These are phyloP conservation scores for Hortiboletus campestris DNA, from an alignment of 768 basidiomycete genomes.

Conservation along the genomic window DNA sequence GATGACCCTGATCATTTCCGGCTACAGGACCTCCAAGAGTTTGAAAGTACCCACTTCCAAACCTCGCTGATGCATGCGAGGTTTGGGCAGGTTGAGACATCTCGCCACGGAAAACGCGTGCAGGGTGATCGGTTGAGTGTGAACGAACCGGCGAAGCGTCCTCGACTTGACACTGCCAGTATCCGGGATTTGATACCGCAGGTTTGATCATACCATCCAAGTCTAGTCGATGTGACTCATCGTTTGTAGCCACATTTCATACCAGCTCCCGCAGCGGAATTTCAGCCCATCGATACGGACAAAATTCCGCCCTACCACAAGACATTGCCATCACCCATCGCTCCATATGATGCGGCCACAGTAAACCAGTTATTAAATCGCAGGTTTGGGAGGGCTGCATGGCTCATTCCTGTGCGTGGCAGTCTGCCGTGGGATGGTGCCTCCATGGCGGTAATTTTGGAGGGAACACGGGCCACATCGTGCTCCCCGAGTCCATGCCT, in stretches of 20 bases:
- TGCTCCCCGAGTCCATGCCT: slow-evolving; percentile 20
- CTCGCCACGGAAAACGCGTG: slow-evolving; percentile 10
- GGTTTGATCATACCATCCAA: slow-evolving; percentile 33
- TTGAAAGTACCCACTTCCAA: slow-evolving; percentile 36
- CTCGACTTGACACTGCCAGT: slow-evolving; percentile 34
- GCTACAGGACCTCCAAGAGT: slow-evolving; percentile 44
- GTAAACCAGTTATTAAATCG: slow-evolving; percentile 25
- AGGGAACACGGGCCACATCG: slow-evolving; percentile 19
- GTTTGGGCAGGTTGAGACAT: not conserved
- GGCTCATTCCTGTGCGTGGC: slow-evolving; percentile 61
- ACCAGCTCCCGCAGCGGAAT: slow-evolving; percentile 13
- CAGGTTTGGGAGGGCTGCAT: slow-evolving; percentile 44
- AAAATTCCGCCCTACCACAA: slow-evolving; percentile 35
- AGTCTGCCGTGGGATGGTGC: slow-evolving; percentile 46
- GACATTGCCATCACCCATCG: slow-evolving; percentile 36
- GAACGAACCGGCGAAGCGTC: slow-evolving; percentile 29
- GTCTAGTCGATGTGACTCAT: slow-evolving; percentile 11
- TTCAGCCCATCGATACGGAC: slow-evolving; percentile 18
- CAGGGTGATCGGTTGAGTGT: not conserved
- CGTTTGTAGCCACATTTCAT: slow-evolving; percentile 24
- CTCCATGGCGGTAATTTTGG: slow-evolving; percentile 43
- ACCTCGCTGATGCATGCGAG: not conserved
- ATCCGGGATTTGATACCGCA: slow-evolving; percentile 44
- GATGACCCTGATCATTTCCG: slow-evolving; percentile 37
- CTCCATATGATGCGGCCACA: slow-evolving; percentile 35